Evolutionary conservation across 495 filamentous ascomycete genomes (phyloP).

Genomic region (Penicillium salamii): DNA sequence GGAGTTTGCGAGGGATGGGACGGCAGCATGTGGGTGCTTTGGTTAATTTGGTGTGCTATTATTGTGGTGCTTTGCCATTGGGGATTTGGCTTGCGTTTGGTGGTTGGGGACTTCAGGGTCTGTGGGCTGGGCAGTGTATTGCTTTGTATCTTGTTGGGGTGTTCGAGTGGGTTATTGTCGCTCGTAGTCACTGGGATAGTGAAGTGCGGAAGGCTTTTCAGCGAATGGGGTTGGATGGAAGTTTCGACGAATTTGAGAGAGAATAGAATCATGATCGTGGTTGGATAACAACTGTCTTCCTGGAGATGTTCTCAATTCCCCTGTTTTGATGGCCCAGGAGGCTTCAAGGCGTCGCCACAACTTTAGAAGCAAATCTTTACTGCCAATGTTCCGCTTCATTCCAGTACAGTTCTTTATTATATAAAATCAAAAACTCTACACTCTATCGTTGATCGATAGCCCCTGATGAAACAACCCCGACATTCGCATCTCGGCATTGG

Average conservation of each 20-base stretch:
- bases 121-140: slow-evolving; percentile 91
- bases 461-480: too few species aligned
- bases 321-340: too few species aligned
- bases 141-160: slow-evolving; percentile 80
- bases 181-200: slow-evolving; percentile 71
- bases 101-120: slow-evolving; percentile 79
- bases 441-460: too few species aligned
- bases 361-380: too few species aligned
- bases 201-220: slow-evolving; percentile 75
- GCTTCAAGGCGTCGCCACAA: too few species aligned
- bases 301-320: too few species aligned
- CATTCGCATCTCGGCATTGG: too few species aligned
- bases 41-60: slow-evolving; percentile 91
- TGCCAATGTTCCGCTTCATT: too few species aligned
- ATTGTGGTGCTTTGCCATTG: slow-evolving; percentile 76
- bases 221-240: slow-evolving; percentile 64
- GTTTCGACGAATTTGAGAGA: slow-evolving; percentile 46
- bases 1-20: slow-evolving; percentile 79
- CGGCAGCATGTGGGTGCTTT: slow-evolving; percentile 83
- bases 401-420: too few species aligned
- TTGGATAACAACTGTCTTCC: too few species aligned
- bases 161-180: slow-evolving; percentile 79
- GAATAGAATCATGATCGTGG: too few species aligned
- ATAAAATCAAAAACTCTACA: too few species aligned
- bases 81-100: slow-evolving; percentile 88